Percentiles rank a stretch among this genome's conserved stretches.
phyloP scores from a whole-genome alignment of 805 yeast genomes.

The Yarrowia phangngaensis region DNA sequence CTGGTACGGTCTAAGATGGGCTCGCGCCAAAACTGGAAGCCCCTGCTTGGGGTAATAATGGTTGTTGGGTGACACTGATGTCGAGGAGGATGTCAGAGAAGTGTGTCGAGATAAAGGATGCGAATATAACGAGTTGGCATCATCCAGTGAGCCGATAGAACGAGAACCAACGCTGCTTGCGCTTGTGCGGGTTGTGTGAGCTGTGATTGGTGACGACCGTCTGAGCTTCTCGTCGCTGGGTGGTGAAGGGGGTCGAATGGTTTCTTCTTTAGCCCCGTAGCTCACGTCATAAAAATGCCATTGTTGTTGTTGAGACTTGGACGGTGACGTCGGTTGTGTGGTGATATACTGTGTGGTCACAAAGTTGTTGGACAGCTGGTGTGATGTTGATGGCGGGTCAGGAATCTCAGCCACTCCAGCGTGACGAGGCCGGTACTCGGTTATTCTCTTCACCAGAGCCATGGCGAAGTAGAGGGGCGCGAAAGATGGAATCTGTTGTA shows the following conservation, averaged over 20 bases:
- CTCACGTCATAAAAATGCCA: slow-evolving; percentile 22
- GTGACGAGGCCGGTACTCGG: slow-evolving; percentile 24
- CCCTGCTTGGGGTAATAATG: slow-evolving; percentile 14
- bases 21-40: slow-evolving; percentile 5
- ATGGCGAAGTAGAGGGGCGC: too few relatives aligned
- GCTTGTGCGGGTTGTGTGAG: slow-evolving; percentile 16
- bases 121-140: slow-evolving; percentile 14
- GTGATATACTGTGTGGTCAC: slow-evolving; percentile 12
- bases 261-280: slow-evolving; percentile 7
- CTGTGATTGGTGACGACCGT: neutral
- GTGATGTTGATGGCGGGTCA: slow-evolving; percentile 17
- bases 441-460: slow-evolving; percentile 24
- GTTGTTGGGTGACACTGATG: slow-evolving; percentile 16
- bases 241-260: slow-evolving; percentile 15
- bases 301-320: too few relatives aligned
- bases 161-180: slow-evolving; percentile 22
- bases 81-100: slow-evolving; percentile 1
- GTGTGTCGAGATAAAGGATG: slow-evolving; percentile 6
- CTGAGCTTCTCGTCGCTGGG: neutral
- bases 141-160: slow-evolving; percentile 5
- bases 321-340: too few relatives aligned
- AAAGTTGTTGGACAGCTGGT: slow-evolving; percentile 22
- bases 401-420: slow-evolving; percentile 22
- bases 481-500: too few relatives aligned
- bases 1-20: too few relatives aligned